Evolutionary conservation across 352 stramenopile genomes (phyloP).

Genomic region (Pythium sukuiense): DNA sequence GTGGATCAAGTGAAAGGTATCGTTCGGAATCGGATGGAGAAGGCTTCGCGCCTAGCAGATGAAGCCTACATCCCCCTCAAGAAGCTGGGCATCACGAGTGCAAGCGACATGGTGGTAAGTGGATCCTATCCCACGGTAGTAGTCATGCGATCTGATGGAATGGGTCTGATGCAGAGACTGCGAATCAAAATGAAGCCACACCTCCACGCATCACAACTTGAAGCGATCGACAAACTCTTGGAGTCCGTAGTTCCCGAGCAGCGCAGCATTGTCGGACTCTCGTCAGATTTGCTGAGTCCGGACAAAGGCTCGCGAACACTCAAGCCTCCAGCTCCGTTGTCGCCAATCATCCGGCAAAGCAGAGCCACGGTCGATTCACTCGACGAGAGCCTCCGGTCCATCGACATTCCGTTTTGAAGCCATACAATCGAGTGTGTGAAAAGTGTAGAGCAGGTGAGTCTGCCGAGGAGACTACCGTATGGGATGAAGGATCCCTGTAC

Average conservation of each 20-base stretch:
- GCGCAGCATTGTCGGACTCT: too few relatives aligned
- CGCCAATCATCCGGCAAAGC: slow-evolving; percentile 19
- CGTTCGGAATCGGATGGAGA: slow-evolving; percentile 16
- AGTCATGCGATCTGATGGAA: too few relatives aligned
- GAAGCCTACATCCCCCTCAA: background rate
- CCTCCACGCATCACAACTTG: background rate
- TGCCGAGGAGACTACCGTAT: too few relatives aligned
- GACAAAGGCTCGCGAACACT: background rate
- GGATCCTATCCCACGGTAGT: background rate
- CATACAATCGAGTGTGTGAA: background rate
- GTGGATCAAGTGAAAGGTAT: slow-evolving; percentile 9
- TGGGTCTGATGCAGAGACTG: background rate
- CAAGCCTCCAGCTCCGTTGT: slow-evolving; percentile 1
- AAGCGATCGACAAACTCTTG: background rate
- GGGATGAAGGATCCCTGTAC: too few relatives aligned
- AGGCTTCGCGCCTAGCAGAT: background rate
- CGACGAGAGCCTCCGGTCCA: slow-evolving; percentile 15
- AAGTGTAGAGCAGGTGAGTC: too few relatives aligned
- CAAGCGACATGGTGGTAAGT: slow-evolving; percentile 13
- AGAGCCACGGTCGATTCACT: background rate
- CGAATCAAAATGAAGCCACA: slow-evolving; percentile 1
- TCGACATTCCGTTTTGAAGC: slow-evolving; percentile 24
- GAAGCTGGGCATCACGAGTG: background rate
- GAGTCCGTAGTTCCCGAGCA: background rate
- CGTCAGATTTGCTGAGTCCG: background rate